Evolutionary conservation across 2,329 filamentous ascomycete genomes (phyloP).

Genomic region (Ophiocordyceps sinensis): DNA sequence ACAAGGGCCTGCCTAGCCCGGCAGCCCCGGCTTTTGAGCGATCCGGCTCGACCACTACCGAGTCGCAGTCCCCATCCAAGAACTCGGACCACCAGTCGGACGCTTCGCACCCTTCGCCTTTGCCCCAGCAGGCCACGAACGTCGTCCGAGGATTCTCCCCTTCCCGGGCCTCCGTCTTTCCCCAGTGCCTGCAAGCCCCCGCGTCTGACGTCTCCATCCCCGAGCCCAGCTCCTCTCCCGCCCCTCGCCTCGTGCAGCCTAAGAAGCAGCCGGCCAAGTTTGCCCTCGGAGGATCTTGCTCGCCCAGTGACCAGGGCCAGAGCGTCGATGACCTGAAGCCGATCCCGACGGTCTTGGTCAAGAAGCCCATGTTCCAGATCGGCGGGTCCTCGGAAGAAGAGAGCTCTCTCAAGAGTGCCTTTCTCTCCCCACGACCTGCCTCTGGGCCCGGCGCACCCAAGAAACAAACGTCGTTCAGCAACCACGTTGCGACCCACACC

Average conservation of each 20-base stretch:
- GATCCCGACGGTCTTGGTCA: conserved; percentile 14
- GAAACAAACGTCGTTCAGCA: conserved; percentile 73
- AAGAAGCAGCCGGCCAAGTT: conserved; percentile 50
- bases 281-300: conserved; percentile 66
- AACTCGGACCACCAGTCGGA: conserved; percentile 34
- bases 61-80: conserved; percentile 36
- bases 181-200: conserved; percentile 33
- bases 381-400: conserved; percentile 59
- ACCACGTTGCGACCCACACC: conserved; percentile 54
- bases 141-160: conserved; percentile 80
- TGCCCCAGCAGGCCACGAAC: conserved; percentile 29
- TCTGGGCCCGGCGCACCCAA: conserved; percentile 23
- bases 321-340: conserved; percentile 29
- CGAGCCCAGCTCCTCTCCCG: conserved; percentile 40
- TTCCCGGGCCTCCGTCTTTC: conserved; percentile 43
- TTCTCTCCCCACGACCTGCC: conserved; percentile 29
- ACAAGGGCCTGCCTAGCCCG: conserved; percentile 25
- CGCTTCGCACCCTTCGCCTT: conserved; percentile 14
- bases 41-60: conserved; percentile 29
- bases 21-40: conserved; percentile 20
- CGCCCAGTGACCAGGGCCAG: conserved; percentile 45
- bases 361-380: conserved; percentile 34
- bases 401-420: conserved; percentile 50
- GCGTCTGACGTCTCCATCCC: conserved; percentile 42
- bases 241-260: conserved; percentile 52